Evolutionary conservation across 805 yeast genomes (phyloP).

Genomic region (Kodamaea leandrae): DNA sequence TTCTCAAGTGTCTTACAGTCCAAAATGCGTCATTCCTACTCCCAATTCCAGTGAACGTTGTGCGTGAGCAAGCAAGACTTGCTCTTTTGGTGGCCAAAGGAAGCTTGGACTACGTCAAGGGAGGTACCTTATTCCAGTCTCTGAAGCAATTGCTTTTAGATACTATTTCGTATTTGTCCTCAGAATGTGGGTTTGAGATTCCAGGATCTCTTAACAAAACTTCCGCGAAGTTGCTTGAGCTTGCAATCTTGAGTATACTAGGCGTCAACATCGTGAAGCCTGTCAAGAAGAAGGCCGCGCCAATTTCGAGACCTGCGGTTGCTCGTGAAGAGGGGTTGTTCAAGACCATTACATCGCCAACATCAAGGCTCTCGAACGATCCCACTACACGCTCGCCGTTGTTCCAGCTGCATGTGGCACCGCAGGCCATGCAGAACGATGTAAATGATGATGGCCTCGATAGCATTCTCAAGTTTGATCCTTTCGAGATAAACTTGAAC

Average conservation of each 20-base stretch:
- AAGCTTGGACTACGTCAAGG: slow-evolving; percentile 76
- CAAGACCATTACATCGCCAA: no score
- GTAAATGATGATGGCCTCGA: slow-evolving; percentile 16
- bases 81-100: slow-evolving; percentile 69
- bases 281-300: not conserved
- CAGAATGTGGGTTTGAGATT: slow-evolving; percentile 50
- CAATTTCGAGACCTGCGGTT: no score
- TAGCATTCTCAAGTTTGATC: slow-evolving; percentile 36
- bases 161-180: slow-evolving; percentile 48
- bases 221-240: slow-evolving; percentile 55
- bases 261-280: slow-evolving; percentile 38
- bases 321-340: no score
- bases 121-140: slow-evolving; percentile 76
- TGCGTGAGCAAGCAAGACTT: slow-evolving; percentile 62
- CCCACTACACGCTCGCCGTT: slow-evolving; percentile 1
- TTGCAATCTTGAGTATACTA: slow-evolving; percentile 58
- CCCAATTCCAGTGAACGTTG: slow-evolving; percentile 62
- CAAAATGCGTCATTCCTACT: slow-evolving; percentile 43
- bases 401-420: slow-evolving; percentile 4
- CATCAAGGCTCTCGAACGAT: no score
- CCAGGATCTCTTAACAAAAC: slow-evolving; percentile 63
- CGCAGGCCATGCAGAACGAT: not conserved
- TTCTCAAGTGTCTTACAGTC: slow-evolving; percentile 41
- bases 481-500: slow-evolving; percentile 33
- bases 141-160: slow-evolving; percentile 55